Evolutionary conservation across 2,329 filamentous ascomycete species (phyloP).

Genomic region (Amphichorda felina): DNA sequence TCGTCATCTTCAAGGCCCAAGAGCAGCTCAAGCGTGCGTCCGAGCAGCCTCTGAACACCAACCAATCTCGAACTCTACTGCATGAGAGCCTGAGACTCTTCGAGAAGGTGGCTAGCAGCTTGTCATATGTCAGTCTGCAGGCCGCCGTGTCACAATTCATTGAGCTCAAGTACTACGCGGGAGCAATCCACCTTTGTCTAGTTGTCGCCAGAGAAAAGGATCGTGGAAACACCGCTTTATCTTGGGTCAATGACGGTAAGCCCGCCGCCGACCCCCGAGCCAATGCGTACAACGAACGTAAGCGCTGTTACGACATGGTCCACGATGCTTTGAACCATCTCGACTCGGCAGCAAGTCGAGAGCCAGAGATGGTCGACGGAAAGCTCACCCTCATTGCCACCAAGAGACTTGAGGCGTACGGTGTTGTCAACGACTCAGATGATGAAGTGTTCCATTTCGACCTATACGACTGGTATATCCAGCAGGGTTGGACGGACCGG

Average conservation of each 20-base stretch:
- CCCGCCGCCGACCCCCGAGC: slow-evolving; percentile 60
- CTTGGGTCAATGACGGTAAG: slow-evolving; percentile 78
- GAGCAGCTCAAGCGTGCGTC: slow-evolving; percentile 84
- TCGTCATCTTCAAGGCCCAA: slow-evolving; percentile 96
- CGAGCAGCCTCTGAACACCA: slow-evolving; percentile 64
- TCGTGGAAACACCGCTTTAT: slow-evolving; percentile 71
- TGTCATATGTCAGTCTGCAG: slow-evolving; percentile 71
- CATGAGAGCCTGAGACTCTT: slow-evolving; percentile 86
- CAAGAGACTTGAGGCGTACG: slow-evolving; percentile 78
- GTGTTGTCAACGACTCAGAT: slow-evolving; percentile 74
- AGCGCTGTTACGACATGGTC: slow-evolving; percentile 76
- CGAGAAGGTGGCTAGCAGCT: slow-evolving; percentile 71
- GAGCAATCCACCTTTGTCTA: slow-evolving; percentile 79
- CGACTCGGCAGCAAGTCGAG: slow-evolving; percentile 55
- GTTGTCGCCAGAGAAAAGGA: slow-evolving; percentile 76
- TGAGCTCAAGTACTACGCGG: slow-evolving; percentile 77
- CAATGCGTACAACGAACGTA: slow-evolving; percentile 56
- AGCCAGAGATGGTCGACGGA: slow-evolving; percentile 68
- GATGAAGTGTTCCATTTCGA: slow-evolving; percentile 94
- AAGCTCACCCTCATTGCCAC: slow-evolving; percentile 63
- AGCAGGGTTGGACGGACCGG: slow-evolving; percentile 72
- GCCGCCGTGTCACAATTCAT: slow-evolving; percentile 71
- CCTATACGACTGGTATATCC: slow-evolving; percentile 96
- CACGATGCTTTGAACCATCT: slow-evolving; percentile 70
- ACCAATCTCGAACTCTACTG: slow-evolving; percentile 64